Base-by-base conservation (phyloP, 352 stramenopile genomes). In the Globisporangium heterothallicum region DNA sequence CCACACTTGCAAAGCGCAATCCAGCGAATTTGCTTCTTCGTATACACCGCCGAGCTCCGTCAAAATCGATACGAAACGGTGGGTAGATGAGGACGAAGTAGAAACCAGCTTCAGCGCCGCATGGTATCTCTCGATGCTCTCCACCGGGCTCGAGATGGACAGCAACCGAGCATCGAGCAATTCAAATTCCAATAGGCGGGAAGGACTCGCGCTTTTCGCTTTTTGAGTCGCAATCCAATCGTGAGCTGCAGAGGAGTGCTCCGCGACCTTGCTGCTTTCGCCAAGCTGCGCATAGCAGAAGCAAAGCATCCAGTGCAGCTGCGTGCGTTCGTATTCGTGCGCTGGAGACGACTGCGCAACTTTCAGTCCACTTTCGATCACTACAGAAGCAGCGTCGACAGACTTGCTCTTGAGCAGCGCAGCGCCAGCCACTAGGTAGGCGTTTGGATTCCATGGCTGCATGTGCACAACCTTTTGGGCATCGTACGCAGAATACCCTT, bases 1-100 rank as follows among this genome's bases (percentile, higher is more conserved):
- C 80, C 80, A 91, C 52, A 85, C 63, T 19, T 73, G 78, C 30
- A 87, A 69, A 5, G 80, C 80, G 21, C 61, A 58, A 41, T 91
- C 72, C 24, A 74, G 53, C 3, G 61, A 51, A 2, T 69, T 57
- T 8, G 64, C 21, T 29, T 74, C 63, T 53, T 91, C 80, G 44
- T 82, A 86, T 22, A 83, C 19, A 0, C 60, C 71, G 10, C 69
- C 80, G 24, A 91, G 55, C 42, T 91, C 77, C 32, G 69, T 63
- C 38, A 91, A 56, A n/a, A 85, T 70, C 40, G 66, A 47, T 21
- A 82, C 46, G 14, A 79, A 41, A 45, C 63, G 42, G 8, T 62
- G 27, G 2, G 53, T 50, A 26, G 26, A 61, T 42, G 26, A 5
- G 13, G 52, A 18, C 21, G 47, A 34, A 14, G 40, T 53, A 4